Base-by-base conservation (phyloP, 805 yeast genomes). In the Sporopachydermia lactativora region DNA sequence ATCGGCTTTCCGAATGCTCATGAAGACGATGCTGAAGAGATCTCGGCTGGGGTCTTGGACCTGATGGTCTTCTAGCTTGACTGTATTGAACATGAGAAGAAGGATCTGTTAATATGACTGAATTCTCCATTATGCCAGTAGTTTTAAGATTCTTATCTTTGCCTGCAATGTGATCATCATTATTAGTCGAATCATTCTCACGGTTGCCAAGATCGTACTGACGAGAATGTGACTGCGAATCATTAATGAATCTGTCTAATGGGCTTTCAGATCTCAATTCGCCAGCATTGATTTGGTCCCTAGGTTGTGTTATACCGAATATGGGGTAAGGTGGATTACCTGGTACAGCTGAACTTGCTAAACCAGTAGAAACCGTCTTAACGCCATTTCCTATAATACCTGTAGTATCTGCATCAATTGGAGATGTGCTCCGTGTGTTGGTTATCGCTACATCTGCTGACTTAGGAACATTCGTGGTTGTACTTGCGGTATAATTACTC, bases 41-140 rank as follows among this genome's bases (percentile, higher is more conserved):
- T 24, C 31, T 24, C 31, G 31, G 31, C 31, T 24, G 31, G 31
- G 31, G 31, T 24, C 31, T 24, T 24, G 31, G 31, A 24, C 31
- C 31, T 24, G 31, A 24, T 24, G 31, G 31, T 24, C 31, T 24
- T 24, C 31, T 24, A 24, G 31, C n/a, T 24, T 24, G 31, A 24
- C 31, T 24, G 31, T 24, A 24, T 24, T 24, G 31, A 24, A 24
- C 31, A 24, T 24, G n/a, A 24, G 31, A 24, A 24, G 31, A 24
- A n/a, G 31, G 31, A 24, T 24, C 31, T 24, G 31, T 24, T 24
- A 24, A 24, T 24, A 24, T 24, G 31, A 24, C 31, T 24, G 31
- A 24, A 24, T 24, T 24, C 31, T 24, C 31, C 31, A 24, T 24
- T 24, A n/a, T 24, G 31, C 31, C 31, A 24, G 31, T 24, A 24